A percentile compares a stretch with the other conserved stretches of the same genome.
Conservation (phyloP, 1,284 basidiomycete species). For the Sporisorium iseilematis-ciliati region DNA sequence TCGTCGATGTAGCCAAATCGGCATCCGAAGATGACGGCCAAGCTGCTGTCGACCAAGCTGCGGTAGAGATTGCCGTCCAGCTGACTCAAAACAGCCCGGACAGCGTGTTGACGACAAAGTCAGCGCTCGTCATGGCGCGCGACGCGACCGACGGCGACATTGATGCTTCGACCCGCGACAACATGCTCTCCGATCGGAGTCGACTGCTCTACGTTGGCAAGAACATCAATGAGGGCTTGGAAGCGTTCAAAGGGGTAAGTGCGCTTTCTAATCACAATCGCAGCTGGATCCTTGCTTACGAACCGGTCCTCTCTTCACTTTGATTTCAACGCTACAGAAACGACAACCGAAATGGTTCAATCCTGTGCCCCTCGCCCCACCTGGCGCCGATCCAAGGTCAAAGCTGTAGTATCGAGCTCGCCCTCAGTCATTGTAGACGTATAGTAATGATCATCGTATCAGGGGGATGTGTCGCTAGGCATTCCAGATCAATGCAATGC, state of each 20-base stretch:
- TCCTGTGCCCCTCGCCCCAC: slow-evolving; percentile 19
- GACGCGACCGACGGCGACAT: slow-evolving; percentile 71
- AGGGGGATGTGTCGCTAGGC: too few relatives aligned
- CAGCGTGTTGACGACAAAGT: slow-evolving; percentile 82
- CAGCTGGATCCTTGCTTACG: background rate
- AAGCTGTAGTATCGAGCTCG: slow-evolving; percentile 15
- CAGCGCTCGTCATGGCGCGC: slow-evolving; percentile 61
- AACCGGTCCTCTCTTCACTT: background rate
- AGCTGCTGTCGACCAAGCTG: slow-evolving; percentile 74
- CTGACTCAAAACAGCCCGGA: slow-evolving; percentile 82
- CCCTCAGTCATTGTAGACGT: too few relatives aligned
- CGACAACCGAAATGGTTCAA: slow-evolving; percentile 52
- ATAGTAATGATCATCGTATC: too few relatives aligned
- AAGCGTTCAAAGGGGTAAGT: slow-evolving; percentile 73
- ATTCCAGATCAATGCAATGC: too few relatives aligned
- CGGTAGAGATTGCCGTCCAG: slow-evolving; percentile 76
- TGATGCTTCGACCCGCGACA: slow-evolving; percentile 74
- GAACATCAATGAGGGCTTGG: slow-evolving; percentile 79
- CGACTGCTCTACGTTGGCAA: slow-evolving; percentile 76
- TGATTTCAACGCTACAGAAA: slow-evolving; percentile 27
- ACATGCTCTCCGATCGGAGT: slow-evolving; percentile 74
- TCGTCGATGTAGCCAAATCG: slow-evolving; percentile 70
- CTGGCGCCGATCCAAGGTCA: slow-evolving; percentile 7
- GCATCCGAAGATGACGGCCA: slow-evolving; percentile 74
- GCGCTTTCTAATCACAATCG: background rate